Conservation (phyloP, 345 rosid genomes). For the Reutealis trisperma region DNA sequence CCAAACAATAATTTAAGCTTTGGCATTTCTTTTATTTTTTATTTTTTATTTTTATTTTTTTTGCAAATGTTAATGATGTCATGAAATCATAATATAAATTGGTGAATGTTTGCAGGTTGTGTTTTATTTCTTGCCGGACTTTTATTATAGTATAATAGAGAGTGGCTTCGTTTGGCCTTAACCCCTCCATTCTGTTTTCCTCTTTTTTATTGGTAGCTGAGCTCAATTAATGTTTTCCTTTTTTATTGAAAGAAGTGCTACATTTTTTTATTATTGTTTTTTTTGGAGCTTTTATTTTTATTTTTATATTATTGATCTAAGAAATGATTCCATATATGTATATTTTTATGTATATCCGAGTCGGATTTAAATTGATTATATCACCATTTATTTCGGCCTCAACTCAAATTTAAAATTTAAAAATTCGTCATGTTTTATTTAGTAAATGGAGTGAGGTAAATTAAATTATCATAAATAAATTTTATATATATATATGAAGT, state of each 20-base stretch:
- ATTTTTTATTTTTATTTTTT: slow-evolving; percentile 1
- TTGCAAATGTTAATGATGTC: slow-evolving; percentile 17
- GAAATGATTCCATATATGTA: too few relatives aligned
- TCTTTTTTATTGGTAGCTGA: background rate
- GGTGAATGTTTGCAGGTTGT: background rate
- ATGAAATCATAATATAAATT: slow-evolving; percentile 1
- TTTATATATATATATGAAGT: too few relatives aligned
- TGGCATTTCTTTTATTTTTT: background rate
- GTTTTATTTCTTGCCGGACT: background rate
- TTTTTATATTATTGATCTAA: too few relatives aligned
- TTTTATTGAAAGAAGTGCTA: background rate
- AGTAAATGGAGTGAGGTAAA: too few relatives aligned
- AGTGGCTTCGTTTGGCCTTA: background rate
- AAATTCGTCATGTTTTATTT: too few relatives aligned
- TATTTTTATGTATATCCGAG: too few relatives aligned
- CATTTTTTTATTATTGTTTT: background rate
- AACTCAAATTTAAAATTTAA: too few relatives aligned
- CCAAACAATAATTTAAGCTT: slow-evolving; percentile 24
- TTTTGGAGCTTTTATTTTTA: background rate
- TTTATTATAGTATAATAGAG: background rate
- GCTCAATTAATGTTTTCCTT: background rate
- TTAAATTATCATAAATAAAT: too few relatives aligned
- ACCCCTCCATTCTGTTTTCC: background rate
- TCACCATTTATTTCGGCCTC: too few relatives aligned
- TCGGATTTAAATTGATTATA: too few relatives aligned